phyloP scores from a whole-genome alignment of 2,329 filamentous ascomycete genomes.

The Pestalotiopsis sp. region DNA sequence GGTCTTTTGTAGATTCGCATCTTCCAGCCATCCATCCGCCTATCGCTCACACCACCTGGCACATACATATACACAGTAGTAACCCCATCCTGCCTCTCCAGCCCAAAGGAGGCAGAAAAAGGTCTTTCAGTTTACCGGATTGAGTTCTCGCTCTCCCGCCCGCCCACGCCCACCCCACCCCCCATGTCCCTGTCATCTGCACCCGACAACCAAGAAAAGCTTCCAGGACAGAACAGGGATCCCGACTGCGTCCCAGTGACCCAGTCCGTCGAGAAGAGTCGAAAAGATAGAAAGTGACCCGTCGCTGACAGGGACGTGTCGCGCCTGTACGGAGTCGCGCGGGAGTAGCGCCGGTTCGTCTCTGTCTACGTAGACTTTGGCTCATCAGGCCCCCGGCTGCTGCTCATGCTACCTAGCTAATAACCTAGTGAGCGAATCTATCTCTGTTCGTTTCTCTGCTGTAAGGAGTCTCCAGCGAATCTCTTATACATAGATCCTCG shows the following conservation, averaged over 20 bases:
- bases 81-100: no score
- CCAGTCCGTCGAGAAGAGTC: conserved; percentile 1
- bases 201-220: conserved; percentile 2
- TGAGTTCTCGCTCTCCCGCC: background rate
- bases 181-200: conserved; percentile 4
- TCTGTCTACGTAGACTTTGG: background rate
- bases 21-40: no score
- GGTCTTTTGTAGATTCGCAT: no score
- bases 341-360: conserved; percentile 10
- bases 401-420: background rate
- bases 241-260: background rate
- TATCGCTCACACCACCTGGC: no score
- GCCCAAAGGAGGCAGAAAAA: no score
- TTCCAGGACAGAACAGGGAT: conserved; percentile 1
- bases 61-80: no score
- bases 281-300: background rate
- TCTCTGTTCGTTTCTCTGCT: background rate
- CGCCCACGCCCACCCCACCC: background rate
- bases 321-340: conserved; percentile 7
- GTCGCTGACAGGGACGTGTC: conserved; percentile 6
- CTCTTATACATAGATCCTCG: background rate
- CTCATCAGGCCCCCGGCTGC: background rate
- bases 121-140: background rate
- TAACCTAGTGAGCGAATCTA: background rate
- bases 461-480: background rate